phyloP scores from a whole-genome alignment of 192 early-diverging fungal genomes.

The Phycomyces blakesleeanus region DNA sequence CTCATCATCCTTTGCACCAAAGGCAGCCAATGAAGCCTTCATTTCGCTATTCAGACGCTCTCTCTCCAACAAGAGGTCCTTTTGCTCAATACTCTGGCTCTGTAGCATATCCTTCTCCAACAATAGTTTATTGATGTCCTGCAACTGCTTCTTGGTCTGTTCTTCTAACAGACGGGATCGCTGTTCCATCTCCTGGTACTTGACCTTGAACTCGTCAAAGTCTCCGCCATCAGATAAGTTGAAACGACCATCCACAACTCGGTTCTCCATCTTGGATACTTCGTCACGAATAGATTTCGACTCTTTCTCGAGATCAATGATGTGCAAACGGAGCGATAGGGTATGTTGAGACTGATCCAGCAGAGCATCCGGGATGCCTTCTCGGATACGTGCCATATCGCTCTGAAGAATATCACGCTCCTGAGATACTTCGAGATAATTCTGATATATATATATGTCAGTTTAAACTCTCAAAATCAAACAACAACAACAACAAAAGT shows the following conservation, averaged over 20 bases:
- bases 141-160: slow-evolving; percentile 37
- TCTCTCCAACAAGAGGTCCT: slow-evolving; percentile 49
- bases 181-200: slow-evolving; percentile 41
- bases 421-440: slow-evolving; percentile 26
- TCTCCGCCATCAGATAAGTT: slow-evolving; percentile 11
- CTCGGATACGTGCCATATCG: slow-evolving; percentile 32
- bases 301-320: slow-evolving; percentile 37
- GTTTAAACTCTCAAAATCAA: no score
- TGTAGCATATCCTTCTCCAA: slow-evolving; percentile 58
- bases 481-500: no score
- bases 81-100: slow-evolving; percentile 44
- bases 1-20: slow-evolving; percentile 53
- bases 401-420: slow-evolving; percentile 38
- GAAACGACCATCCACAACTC: slow-evolving; percentile 9
- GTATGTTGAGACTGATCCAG: slow-evolving; percentile 25
- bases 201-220: slow-evolving; percentile 37
- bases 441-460: neutral
- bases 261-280: slow-evolving; percentile 15
- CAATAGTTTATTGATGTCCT: slow-evolving; percentile 52
- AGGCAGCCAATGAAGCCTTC: slow-evolving; percentile 24
- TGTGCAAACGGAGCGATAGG: slow-evolving; percentile 26
- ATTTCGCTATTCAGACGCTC: slow-evolving; percentile 42
- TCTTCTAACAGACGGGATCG: slow-evolving; percentile 36
- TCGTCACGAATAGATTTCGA: slow-evolving; percentile 30
- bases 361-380: slow-evolving; percentile 33